Evolutionary conservation across 495 filamentous ascomycete species (phyloP), one percentile per base, ranked within the genome.

Genomic region (Aspergillus conjunctus): DNA sequence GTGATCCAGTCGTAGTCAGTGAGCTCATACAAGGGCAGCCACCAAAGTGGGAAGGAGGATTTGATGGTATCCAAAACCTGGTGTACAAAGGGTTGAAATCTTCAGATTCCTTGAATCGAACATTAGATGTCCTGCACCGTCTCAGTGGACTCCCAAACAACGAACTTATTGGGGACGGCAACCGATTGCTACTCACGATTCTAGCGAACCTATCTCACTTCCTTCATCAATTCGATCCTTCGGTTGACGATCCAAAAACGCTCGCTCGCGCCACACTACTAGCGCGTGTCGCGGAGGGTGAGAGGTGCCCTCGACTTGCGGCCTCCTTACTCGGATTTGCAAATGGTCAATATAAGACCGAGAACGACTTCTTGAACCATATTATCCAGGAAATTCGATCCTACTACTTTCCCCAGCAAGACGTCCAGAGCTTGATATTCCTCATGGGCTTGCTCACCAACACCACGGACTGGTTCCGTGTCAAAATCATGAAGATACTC

Each of bases 361-460:
- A 85, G 61, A 85, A 85, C 54, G 91, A 94, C 34, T 96, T 97
- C 66, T 77, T 97, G 53, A 72, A 78, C 22, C 87, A 92, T 66
- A 84, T 91, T 14, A 81, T 93, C 34, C 83, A 81, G 9, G 89
- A 93, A 22, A 85, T 97, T 54, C 87, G 88, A 20, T 85, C 88
- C 32, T 86, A 85, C 51, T 97, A 87, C 72, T 89, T 96, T 57
- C 91, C 93, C n/a, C 80, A 83, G 26, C 84, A 89, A 54, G 94
- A 99, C 59, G 89, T 91, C 57, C 83, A 87, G 46, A 89, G 89
- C 75, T 74, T 98, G 4, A 90, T 92, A 0, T 97, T 96, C 78
- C 74, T 98, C 33, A 90, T 99, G 79, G 91, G 94, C 5, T 82
- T 97, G 59, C 79, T 98, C 55, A 96, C 92, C 11, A 99, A 98